Evolutionary conservation across 495 filamentous ascomycete species (phyloP).

Genomic region (Haplographium delicatum): DNA sequence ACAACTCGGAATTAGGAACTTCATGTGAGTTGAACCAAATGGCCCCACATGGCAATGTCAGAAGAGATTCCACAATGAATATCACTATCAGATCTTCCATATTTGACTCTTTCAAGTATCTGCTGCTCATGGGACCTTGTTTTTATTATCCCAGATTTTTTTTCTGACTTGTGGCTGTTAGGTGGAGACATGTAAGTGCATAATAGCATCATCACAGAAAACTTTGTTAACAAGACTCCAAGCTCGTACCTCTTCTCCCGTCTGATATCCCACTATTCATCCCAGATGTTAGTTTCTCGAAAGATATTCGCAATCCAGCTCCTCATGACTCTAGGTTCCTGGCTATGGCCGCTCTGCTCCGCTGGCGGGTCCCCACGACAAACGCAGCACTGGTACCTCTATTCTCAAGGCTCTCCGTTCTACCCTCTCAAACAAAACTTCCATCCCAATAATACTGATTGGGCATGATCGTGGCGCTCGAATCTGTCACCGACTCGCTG

Average conservation of each 20-base stretch:
- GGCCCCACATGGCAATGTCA: not conserved
- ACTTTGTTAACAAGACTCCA: not conserved
- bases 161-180: constrained; percentile 2
- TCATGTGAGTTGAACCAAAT: constrained; percentile 3
- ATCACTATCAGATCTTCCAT: not conserved
- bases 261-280: constrained; percentile 31
- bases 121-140: not conserved
- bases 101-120: not conserved
- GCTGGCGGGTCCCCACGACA: constrained; percentile 22
- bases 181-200: constrained; percentile 25
- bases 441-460: constrained; percentile 27
- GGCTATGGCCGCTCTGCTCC: constrained; percentile 40
- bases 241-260: constrained; percentile 21
- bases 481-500: constrained; percentile 40
- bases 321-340: constrained; percentile 28
- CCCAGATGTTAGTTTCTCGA: constrained; percentile 27
- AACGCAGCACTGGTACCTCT: constrained; percentile 32
- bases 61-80: not conserved
- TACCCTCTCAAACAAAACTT: constrained; percentile 14
- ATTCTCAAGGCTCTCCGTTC: constrained; percentile 31
- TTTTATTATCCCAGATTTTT: not conserved
- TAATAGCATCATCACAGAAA: not conserved
- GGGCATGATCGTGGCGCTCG: constrained; percentile 47
- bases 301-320: not conserved
- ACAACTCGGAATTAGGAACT: constrained; percentile 6